These are phyloP conservation scores for Rehmannia glutinosa DNA, from an alignment of 257 asterid genomes.

Conservation along the genomic window DNA sequence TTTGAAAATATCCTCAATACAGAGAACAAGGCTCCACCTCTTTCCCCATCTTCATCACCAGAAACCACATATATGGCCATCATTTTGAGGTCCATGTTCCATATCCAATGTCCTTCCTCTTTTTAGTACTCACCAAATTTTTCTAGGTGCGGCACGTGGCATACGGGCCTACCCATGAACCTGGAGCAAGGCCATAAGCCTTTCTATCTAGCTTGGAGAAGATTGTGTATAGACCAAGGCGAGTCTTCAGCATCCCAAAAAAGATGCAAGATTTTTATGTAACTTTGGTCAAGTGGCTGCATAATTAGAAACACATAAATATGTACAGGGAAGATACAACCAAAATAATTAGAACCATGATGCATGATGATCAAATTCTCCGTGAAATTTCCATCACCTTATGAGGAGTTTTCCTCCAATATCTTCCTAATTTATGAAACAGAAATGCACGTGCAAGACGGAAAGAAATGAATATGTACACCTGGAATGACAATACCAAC, in stretches of 20 bases:
- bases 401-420: slow-evolving; percentile 75
- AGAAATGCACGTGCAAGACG: slow-evolving; percentile 70
- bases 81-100: slow-evolving; percentile 35
- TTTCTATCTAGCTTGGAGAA: slow-evolving; percentile 84
- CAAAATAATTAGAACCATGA: too few species aligned
- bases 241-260: slow-evolving; percentile 82
- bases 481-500: too few species aligned
- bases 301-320: slow-evolving; percentile 14
- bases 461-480: slow-evolving; percentile 1
- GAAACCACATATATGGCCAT: slow-evolving; percentile 80
- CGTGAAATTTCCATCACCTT: slow-evolving; percentile 55
- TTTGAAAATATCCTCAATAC: slow-evolving; percentile 56
- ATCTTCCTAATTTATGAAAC: slow-evolving; percentile 72
- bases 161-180: slow-evolving; percentile 97
- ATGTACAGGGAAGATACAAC: too few species aligned
- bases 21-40: slow-evolving; percentile 97
- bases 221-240: slow-evolving; percentile 86
- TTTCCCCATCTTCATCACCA: slow-evolving; percentile 95
- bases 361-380: too few species aligned
- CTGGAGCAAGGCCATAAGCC: slow-evolving; percentile 83
- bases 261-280: slow-evolving; percentile 65
- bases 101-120: slow-evolving; percentile 30
- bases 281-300: slow-evolving; percentile 67
- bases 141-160: slow-evolving; percentile 99
- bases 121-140: slow-evolving; percentile 49